Evolutionary conservation across 768 basidiomycete genomes (phyloP), one percentile per base, ranked within the genome.

Genomic region (Lentinula edodes): DNA sequence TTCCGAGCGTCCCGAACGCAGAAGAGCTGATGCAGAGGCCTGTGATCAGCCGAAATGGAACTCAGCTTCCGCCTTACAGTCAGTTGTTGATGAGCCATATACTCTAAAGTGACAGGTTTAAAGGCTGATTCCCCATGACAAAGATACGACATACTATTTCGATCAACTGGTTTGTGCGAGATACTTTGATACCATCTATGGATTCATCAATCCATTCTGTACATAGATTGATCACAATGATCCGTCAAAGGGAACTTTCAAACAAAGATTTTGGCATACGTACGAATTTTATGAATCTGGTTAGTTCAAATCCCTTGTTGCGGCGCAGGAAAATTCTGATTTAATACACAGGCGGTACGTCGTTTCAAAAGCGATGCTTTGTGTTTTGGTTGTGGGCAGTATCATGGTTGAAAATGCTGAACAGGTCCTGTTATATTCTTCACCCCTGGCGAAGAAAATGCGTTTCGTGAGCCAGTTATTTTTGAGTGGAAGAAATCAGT

Each of bases 261-360:
- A 84, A 68, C 89, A 90, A 72, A 81, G 89, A 39, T 90, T 80
- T 71, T 90, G 87, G 87, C 77, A 83, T 62, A 83, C 83, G 35
- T 87, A 77, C 71, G 85, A 90, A 69, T 88, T 77, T 66, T 90
- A 90, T 64, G 75, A 86, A 69, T 62, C 72, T 42, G 81, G 83
- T 81, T 60, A 39, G 69, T 34, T 42, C 10, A 1, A 13, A 15
- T 5, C 34, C 32, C 32, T 7, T 9, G 13, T 18, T 35, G 7
- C 13, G 9, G n/a, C 39, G 7, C n/a, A 56, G 32, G 6, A 59
- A 13, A 38, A 1, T 34, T 5, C 18, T 39, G 62, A 45, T 12
- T 2, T 3, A 6, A n/a, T n/a, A n/a, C 39, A 39, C 8, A 54
- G 10, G 50, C 28, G 18, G 20, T 23, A 32, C 39, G n/a, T 16